Evolutionary conservation across 129 eudicot genomes (phyloP).

Genomic region (Flaveria sonorensis): DNA sequence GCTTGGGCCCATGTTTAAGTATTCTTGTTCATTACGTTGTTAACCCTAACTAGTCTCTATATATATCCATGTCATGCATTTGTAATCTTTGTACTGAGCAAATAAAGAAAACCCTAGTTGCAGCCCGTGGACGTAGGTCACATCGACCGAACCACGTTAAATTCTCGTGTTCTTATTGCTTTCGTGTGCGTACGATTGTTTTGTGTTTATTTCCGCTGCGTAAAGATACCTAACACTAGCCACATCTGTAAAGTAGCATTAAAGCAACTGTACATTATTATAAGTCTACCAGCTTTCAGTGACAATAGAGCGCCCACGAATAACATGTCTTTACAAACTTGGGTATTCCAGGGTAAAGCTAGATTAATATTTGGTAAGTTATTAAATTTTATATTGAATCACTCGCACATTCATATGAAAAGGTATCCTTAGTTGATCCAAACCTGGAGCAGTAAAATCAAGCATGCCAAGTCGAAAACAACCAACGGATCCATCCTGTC

Average conservation of each 20-base stretch:
- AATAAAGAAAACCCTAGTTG: too few relatives aligned
- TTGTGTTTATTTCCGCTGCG: too few relatives aligned
- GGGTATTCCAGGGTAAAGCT: slow-evolving; percentile 9
- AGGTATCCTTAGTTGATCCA: slow-evolving; percentile 3
- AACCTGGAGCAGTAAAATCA: slow-evolving; percentile 74
- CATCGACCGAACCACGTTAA: too few relatives aligned
- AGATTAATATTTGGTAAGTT: neutral
- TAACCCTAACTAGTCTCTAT: too few relatives aligned
- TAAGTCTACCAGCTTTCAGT: neutral
- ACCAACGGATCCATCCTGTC: slow-evolving; percentile 72
- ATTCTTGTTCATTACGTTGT: too few relatives aligned
- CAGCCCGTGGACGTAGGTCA: too few relatives aligned
- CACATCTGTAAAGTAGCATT: neutral
- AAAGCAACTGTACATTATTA: slow-evolving; percentile 7
- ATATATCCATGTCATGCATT: too few relatives aligned
- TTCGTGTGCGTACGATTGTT: too few relatives aligned
- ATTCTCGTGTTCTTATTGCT: too few relatives aligned
- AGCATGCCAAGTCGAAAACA: slow-evolving; percentile 71
- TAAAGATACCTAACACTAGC: too few relatives aligned
- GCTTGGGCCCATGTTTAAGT: too few relatives aligned
- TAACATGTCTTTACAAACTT: neutral
- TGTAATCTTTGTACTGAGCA: too few relatives aligned
- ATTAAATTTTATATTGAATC: neutral
- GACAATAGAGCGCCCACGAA: neutral
- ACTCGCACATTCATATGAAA: neutral